Evolutionary conservation across 2,329 filamentous ascomycete genomes (phyloP).

Genomic region (Didymella keratinophila): DNA sequence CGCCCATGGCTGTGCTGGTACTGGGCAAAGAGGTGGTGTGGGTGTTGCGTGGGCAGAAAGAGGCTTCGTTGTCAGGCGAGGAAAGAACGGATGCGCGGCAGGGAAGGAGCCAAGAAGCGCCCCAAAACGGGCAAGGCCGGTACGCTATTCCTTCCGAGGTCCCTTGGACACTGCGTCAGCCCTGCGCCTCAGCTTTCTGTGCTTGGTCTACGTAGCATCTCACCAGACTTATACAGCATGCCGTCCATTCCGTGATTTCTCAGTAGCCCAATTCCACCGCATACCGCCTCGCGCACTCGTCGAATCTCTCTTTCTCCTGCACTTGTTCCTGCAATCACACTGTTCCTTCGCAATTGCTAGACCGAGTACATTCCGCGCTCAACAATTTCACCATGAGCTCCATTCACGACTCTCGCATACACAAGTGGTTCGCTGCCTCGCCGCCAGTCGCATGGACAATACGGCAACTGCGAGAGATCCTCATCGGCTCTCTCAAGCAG

Average conservation of each 20-base stretch:
- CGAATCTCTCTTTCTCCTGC: background rate
- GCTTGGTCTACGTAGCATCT: slow-evolving; percentile 42
- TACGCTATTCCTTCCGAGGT: slow-evolving; percentile 21
- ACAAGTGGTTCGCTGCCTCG: slow-evolving; percentile 82
- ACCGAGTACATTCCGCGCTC: slow-evolving; percentile 22
- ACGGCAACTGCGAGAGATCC: slow-evolving; percentile 77
- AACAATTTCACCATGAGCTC: slow-evolving; percentile 51
- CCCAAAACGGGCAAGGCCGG: slow-evolving; percentile 3
- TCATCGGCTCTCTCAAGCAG: slow-evolving; percentile 88
- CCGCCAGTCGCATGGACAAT: slow-evolving; percentile 93
- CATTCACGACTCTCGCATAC: slow-evolving; percentile 67
- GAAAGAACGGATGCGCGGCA: slow-evolving; percentile 28
- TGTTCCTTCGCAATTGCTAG: slow-evolving; percentile 19
- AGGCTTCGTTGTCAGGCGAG: slow-evolving; percentile 26
- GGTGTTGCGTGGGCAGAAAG: slow-evolving; percentile 19
- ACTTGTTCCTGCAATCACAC: slow-evolving; percentile 11
- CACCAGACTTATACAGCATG: slow-evolving; percentile 38
- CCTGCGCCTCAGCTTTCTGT: slow-evolving; percentile 40
- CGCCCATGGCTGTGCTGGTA: slow-evolving; percentile 36
- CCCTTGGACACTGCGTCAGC: slow-evolving; percentile 36
- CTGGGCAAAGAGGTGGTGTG: slow-evolving; percentile 16
- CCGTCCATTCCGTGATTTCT: slow-evolving; percentile 33
- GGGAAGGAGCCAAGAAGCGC: slow-evolving; percentile 6
- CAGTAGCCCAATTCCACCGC: slow-evolving; percentile 11
- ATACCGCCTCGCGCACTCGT: slow-evolving; percentile 1